A percentile compares a stretch with the other conserved stretches of the same genome.
Conservation (phyloP, 2,329 filamentous ascomycete genomes). For the Daldinia sp. region DNA sequence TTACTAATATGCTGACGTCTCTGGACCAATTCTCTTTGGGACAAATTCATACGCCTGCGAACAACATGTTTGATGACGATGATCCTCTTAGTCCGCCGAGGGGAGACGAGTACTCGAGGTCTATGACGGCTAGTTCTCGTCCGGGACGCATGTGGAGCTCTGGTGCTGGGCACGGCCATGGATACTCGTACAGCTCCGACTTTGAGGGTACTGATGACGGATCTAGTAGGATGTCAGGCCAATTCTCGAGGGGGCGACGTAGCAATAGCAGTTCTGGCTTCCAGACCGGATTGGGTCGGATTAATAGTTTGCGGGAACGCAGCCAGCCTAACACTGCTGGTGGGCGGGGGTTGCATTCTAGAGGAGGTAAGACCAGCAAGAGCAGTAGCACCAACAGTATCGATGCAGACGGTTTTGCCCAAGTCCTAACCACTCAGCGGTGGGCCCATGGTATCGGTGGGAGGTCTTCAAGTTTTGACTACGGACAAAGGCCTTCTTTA, state of each 20-base stretch:
- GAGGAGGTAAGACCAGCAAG: slow-evolving; percentile 75
- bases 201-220: slow-evolving; percentile 67
- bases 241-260: slow-evolving; percentile 69
- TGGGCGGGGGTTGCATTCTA: slow-evolving; percentile 62
- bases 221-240: slow-evolving; percentile 64
- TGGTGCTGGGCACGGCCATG: slow-evolving; percentile 53
- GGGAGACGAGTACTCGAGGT: slow-evolving; percentile 46
- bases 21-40: slow-evolving; percentile 83
- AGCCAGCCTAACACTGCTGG: slow-evolving; percentile 54
- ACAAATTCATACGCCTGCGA: slow-evolving; percentile 55
- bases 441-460: slow-evolving; percentile 65
- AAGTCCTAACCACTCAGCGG: slow-evolving; percentile 69
- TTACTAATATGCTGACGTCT: slow-evolving; percentile 94
- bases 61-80: slow-evolving; percentile 55
- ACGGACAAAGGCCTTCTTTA: slow-evolving; percentile 62
- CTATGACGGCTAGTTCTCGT: slow-evolving; percentile 48
- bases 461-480: slow-evolving; percentile 81
- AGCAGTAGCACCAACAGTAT: slow-evolving; percentile 77
- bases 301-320: slow-evolving; percentile 71
- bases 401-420: slow-evolving; percentile 72
- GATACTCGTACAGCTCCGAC: slow-evolving; percentile 72
- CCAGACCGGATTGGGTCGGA: slow-evolving; percentile 68
- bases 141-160: slow-evolving; percentile 45
- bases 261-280: slow-evolving; percentile 87
- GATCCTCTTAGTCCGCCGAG: slow-evolving; percentile 48